Evolutionary conservation across 2,329 filamentous ascomycete species (phyloP).

Genomic region (Xylariaceae sp.): DNA sequence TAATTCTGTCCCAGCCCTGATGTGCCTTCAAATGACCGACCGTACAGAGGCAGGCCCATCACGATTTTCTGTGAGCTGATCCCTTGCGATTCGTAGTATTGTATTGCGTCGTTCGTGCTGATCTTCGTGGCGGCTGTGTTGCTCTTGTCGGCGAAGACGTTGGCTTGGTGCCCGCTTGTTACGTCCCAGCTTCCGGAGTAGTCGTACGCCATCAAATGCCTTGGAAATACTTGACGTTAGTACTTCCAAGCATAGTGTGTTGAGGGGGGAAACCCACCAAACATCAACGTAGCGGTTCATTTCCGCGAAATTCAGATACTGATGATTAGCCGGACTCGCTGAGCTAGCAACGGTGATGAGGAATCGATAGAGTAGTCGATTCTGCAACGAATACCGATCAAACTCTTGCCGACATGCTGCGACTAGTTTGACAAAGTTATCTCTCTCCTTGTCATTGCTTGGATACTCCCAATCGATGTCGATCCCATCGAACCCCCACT

Average conservation of each 20-base stretch:
- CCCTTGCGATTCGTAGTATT: conserved; percentile 58
- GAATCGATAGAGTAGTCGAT: conserved; percentile 42
- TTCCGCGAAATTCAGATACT: conserved; percentile 47
- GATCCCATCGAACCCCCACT: conserved; percentile 57
- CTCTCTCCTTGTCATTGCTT: conserved; percentile 36
- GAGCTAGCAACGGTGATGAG: conserved; percentile 50
- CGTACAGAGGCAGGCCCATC: conserved; percentile 76
- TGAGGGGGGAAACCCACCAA: conserved; percentile 39
- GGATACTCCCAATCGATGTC: conserved; percentile 60
- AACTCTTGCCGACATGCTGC: conserved; percentile 40
- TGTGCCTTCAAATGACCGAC: conserved; percentile 70
- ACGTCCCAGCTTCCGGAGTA: conserved; percentile 67
- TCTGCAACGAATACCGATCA: conserved; percentile 27
- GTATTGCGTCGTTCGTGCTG: conserved; percentile 64
- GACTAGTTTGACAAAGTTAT: conserved; percentile 42
- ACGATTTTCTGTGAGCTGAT: conserved; percentile 65
- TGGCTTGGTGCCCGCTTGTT: conserved; percentile 65
- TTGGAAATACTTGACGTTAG: conserved; percentile 6
- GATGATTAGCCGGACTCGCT: conserved; percentile 48
- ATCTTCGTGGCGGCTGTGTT: conserved; percentile 63
- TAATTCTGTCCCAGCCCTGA: conserved; percentile 63
- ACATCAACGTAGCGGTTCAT: conserved; percentile 58
- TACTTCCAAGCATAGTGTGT: background rate
- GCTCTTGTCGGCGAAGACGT: conserved; percentile 55
- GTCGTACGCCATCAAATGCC: conserved; percentile 65